phyloP scores from a whole-genome alignment of 2,329 filamentous ascomycete species.

The Penicillium sp. region DNA sequence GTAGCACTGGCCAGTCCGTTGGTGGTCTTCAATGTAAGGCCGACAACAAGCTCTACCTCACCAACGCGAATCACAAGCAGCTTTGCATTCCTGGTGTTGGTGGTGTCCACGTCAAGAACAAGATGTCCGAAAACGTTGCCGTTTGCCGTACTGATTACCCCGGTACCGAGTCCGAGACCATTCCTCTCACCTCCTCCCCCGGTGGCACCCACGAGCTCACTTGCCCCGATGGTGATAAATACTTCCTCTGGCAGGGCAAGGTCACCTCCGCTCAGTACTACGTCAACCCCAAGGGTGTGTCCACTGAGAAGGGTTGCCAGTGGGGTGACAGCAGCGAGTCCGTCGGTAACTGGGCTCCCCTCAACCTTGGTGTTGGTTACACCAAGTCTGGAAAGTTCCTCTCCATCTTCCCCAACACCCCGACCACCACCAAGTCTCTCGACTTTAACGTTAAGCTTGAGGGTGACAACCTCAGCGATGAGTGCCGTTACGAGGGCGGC shows the following conservation, averaged over 20 bases:
- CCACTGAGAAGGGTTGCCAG: conserved; percentile 66
- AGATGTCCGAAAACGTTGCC: conserved; percentile 62
- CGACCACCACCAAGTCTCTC: conserved; percentile 67
- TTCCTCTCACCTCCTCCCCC: conserved; percentile 65
- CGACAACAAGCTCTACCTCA: conserved; percentile 74
- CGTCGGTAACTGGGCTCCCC: conserved; percentile 79
- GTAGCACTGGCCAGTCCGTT: conserved; percentile 75
- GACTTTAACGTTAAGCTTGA: conserved; percentile 76
- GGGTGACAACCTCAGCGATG: conserved; percentile 59
- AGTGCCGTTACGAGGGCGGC: conserved; percentile 66
- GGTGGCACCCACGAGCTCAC: conserved; percentile 64
- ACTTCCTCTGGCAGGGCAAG: conserved; percentile 75
- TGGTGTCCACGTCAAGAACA: conserved; percentile 72
- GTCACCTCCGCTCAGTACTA: conserved; percentile 93
- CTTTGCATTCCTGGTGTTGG: conserved; percentile 74
- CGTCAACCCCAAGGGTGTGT: conserved; percentile 76
- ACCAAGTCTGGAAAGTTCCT: conserved; percentile 68
- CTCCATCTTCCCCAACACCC: conserved; percentile 79
- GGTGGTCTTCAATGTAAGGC: conserved; percentile 77
- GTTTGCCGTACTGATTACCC: conserved; percentile 97
- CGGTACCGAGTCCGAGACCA: conserved; percentile 81
- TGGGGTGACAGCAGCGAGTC: conserved; percentile 65
- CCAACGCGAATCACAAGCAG: conserved; percentile 62
- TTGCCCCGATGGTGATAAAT: conserved; percentile 68
- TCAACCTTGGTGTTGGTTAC: conserved; percentile 79